phyloP scores from a whole-genome alignment of 345 rosid species.

The Cardamine resedifolia region DNA sequence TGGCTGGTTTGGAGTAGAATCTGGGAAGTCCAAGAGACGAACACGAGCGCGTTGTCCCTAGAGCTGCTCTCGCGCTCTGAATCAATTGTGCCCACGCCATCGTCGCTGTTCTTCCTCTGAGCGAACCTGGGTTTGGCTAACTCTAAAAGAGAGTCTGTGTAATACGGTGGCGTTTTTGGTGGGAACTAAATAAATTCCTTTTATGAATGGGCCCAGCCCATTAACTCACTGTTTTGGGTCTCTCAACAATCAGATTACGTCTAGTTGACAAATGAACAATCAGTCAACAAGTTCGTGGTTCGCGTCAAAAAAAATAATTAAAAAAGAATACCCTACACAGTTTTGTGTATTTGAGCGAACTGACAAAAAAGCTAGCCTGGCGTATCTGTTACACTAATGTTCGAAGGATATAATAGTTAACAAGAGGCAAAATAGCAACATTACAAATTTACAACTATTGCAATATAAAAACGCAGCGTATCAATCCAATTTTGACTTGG shows the following conservation, averaged over 20 bases:
- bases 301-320: no score
- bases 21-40: conserved; percentile 43
- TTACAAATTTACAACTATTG: no score
- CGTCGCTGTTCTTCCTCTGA: background rate
- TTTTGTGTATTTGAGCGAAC: no score
- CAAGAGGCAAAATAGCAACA: no score
- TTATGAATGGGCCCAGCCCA: conserved; percentile 14
- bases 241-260: background rate
- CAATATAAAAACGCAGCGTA: no score
- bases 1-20: conserved; percentile 61
- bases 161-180: background rate
- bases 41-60: conserved; percentile 6
- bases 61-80: conserved; percentile 33
- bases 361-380: no score
- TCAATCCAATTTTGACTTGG: no score
- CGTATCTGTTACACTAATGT: no score
- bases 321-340: no score
- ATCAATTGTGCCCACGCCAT: conserved; percentile 58
- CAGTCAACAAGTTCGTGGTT: no score
- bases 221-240: background rate
- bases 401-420: no score
- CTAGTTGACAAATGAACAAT: no score
- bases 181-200: background rate
- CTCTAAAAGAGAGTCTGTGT: background rate
- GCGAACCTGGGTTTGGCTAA: background rate